Evolutionary conservation across 768 basidiomycete genomes (phyloP), one percentile per base, ranked within the genome.

Genomic region (Kwoniella sp.): DNA sequence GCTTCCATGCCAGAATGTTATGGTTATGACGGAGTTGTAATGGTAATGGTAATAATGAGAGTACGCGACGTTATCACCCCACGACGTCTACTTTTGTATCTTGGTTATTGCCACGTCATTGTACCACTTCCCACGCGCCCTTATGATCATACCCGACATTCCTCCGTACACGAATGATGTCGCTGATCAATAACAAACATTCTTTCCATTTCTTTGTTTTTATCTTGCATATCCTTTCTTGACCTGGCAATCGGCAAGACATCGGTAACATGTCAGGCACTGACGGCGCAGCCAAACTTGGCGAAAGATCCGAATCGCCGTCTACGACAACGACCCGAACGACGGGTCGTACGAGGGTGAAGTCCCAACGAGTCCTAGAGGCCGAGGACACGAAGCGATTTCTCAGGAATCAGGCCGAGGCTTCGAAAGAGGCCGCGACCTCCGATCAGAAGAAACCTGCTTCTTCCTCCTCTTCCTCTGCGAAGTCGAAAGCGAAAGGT

Each of bases 311-410:
- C 48, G 30, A 45, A 28, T 60, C 51, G 45, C 26, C 28, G 30
- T 2, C 28, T 23, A 51, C 53, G 4, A 38, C 34, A 12, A 23
- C 34, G n/a, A 51, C 63, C 17, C 58, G 65, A 13, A 61, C 58
- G 5, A 62, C 66, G 22, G 55, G 60, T 20, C 54, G 74, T 29
- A 63, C 72, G 28, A 57, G 68, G 28, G 58, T 66, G 52, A 77
- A 77, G 51, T 73, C 75, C 2, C 73, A 77, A 58, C 41, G 75
- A 54, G 71, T 68, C 0, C 17, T 74, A 1, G 73, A 74, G 62
- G 65, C 65, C 1, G 72, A 77, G 55, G 69, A 73, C 22, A 70
- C 73, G 22, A 64, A 66, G 22, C 61, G 66, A 4, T 53, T 66
- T 8, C 38, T 68, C 1, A 28, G 20, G 11, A 53, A 38, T 26